phyloP scores from a whole-genome alignment of 176 grass and related monocot species.

The Carex scoparia region DNA sequence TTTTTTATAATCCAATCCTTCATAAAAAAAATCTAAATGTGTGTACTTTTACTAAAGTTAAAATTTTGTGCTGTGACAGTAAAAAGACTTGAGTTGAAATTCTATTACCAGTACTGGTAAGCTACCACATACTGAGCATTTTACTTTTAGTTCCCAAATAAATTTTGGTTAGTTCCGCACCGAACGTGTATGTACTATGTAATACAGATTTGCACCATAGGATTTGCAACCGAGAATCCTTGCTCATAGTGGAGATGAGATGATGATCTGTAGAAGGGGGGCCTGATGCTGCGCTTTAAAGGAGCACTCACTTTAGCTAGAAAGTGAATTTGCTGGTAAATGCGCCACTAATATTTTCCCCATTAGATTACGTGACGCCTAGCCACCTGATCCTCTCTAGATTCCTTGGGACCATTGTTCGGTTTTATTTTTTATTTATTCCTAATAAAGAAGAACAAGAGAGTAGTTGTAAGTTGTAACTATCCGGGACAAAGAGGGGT shows the following conservation, averaged over 20 bases:
- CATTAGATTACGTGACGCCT: slow-evolving; percentile 10
- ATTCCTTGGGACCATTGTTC: slow-evolving; percentile 22
- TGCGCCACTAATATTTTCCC: slow-evolving; percentile 13
- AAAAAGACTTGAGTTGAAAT: too few species aligned
- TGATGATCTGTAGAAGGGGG: neutral
- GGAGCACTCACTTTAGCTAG: slow-evolving; percentile 20
- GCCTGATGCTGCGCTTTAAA: slow-evolving; percentile 19
- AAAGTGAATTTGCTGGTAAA: slow-evolving; percentile 27
- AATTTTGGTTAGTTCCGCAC: too few species aligned
- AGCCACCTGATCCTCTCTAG: neutral
- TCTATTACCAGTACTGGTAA: too few species aligned
- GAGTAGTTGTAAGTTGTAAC: neutral
- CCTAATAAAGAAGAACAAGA: neutral
- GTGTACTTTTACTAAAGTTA: too few species aligned
- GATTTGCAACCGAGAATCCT: neutral
- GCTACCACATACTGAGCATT: too few species aligned
- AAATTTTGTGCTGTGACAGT: too few species aligned
- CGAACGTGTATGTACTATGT: too few species aligned
- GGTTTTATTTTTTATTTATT: neutral
- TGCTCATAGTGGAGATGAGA: neutral
- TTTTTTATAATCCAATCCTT: too few species aligned
- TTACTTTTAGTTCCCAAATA: too few species aligned
- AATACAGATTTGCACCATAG: neutral
- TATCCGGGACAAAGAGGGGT: neutral
- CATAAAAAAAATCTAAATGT: too few species aligned